Evolutionary conservation across 768 basidiomycete species (phyloP).

Genomic region (Lepiota brunneoincarnata): DNA sequence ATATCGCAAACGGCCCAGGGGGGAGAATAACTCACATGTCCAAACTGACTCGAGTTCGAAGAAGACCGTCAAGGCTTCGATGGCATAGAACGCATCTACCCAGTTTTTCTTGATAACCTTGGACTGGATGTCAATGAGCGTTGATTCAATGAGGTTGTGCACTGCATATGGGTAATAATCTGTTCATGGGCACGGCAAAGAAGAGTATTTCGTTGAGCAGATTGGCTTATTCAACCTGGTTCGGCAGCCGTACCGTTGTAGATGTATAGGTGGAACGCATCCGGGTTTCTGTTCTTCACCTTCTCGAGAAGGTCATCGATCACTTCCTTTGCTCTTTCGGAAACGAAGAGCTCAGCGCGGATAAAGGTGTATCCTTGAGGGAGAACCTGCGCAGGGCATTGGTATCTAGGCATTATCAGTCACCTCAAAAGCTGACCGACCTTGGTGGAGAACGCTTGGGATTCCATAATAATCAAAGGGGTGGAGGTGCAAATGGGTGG

Average conservation of each 20-base stretch:
- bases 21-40: slow-evolving; percentile 24
- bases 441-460: neutral
- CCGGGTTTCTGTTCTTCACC: slow-evolving; percentile 29
- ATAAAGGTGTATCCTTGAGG: slow-evolving; percentile 32
- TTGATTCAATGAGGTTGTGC: slow-evolving; percentile 33
- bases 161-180: slow-evolving; percentile 32
- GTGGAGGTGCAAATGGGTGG: neutral
- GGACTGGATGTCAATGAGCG: slow-evolving; percentile 24
- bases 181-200: slow-evolving; percentile 9
- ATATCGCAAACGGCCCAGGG: neutral
- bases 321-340: slow-evolving; percentile 24
- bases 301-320: slow-evolving; percentile 26
- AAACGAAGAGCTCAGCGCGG: slow-evolving; percentile 26
- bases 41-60: slow-evolving; percentile 26
- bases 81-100: slow-evolving; percentile 28
- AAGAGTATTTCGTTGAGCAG: neutral
- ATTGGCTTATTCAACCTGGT: neutral
- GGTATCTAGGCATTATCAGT: neutral
- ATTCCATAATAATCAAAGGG: neutral
- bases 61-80: slow-evolving; percentile 33
- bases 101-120: slow-evolving; percentile 31
- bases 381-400: slow-evolving; percentile 10
- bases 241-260: slow-evolving; percentile 27
- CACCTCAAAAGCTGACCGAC: neutral
- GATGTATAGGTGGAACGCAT: slow-evolving; percentile 31